phyloP scores from a whole-genome alignment of 345 rosid genomes.

The Populus tremula region DNA sequence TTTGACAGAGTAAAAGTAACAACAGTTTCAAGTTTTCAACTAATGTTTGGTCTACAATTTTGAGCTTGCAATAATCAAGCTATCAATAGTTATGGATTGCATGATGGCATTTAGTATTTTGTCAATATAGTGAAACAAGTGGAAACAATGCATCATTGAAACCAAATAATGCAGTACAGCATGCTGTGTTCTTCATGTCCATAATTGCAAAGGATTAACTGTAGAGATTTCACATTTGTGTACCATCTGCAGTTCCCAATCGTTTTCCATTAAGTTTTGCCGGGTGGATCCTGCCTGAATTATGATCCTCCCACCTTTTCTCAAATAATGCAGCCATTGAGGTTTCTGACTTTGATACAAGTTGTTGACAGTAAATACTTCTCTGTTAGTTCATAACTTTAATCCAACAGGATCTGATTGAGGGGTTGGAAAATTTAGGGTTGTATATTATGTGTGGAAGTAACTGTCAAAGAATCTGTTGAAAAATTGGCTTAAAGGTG shows the following conservation, averaged over 20 bases:
- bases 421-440: conserved; percentile 5
- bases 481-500: no score
- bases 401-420: background rate
- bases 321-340: background rate
- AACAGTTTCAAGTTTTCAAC: background rate
- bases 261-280: background rate
- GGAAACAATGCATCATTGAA: background rate
- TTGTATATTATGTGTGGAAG: conserved; percentile 6
- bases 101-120: background rate
- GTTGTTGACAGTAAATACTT: background rate
- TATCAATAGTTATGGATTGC: background rate
- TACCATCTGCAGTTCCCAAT: background rate
- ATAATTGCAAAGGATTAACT: background rate
- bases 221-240: background rate
- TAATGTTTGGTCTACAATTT: no score
- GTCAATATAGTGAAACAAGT: conserved; percentile 4
- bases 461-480: background rate
- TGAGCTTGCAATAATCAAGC: background rate
- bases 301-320: conserved; percentile 10
- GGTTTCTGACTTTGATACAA: background rate
- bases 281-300: conserved; percentile 2
- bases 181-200: conserved; percentile 11
- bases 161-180: conserved; percentile 11
- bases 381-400: background rate
- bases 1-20: background rate